Base-by-base conservation (phyloP, 345 rosid genomes). In the Pistacia integerrima region DNA sequence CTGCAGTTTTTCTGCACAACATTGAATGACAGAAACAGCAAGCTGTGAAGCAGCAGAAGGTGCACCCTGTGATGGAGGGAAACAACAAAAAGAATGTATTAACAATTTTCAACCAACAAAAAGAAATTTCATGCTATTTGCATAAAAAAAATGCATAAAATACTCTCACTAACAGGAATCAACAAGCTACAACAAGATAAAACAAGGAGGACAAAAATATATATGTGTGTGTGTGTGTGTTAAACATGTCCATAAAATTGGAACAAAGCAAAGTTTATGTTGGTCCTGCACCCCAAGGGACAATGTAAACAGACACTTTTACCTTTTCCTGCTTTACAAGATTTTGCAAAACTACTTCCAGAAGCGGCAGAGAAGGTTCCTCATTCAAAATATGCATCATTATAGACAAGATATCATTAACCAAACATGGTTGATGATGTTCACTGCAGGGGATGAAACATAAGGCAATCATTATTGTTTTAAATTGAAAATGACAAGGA, bases 11-110 rank as follows among this genome's bases (percentile, higher is more conserved):
- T 86, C 87, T 72, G 83, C 64, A 78, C 97, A 93, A 76, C 81
- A 73, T 84, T 91, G 86, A 80, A 93, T 89, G 78, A 95, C 86
- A 76, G 94, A 89, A 80, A 82, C 85, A 51, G 99, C 99, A 73
- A 95, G 94, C 84, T 77, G 86, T 78, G 84, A 82, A 84, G 93
- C 85, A 76, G 87, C 86, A 79, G 87, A 80, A 77, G 87, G 67
- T 67, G 67, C 81, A 77, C 78, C 90, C 97, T 90, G 89, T 59
- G 71, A 70, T 69, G 76, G 67, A 44, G 8, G n/a, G 49, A 49
- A 72, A 49, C 48, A 52, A 75, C 72, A 48, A 64, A 64, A 30
- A 65, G 33, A 61, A 68, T 48, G 12, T 30, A 73, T 52, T 30
- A 70, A 46, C 0, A 17, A 18, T 73, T 61, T 28, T 33, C 30